Base-by-base conservation (phyloP, 2,329 filamentous ascomycete species). In the Rugonectria rugulosa region DNA sequence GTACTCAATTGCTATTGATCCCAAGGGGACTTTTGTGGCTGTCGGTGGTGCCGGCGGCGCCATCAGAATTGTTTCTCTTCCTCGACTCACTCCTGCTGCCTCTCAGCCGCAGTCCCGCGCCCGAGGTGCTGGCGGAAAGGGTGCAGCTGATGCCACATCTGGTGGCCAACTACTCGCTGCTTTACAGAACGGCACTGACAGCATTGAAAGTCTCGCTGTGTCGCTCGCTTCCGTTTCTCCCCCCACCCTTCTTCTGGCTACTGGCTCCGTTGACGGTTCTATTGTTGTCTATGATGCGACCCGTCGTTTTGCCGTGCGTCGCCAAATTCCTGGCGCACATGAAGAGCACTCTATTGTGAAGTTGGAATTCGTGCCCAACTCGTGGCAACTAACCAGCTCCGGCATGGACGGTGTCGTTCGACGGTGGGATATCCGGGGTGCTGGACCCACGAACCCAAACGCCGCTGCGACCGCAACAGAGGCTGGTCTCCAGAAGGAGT, bases 391-490 rank as follows among this genome's bases (percentile, higher is more conserved):
- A 48, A 98, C 94, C 2, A 91, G 87, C 61, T 93, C 88, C 64
- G 95, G 95, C 8, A 91, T 97, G 82, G 95, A 99, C 68, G 94
- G 95, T 15, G 92, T 93, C 0, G 86, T 99, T 17, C 82, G 91
- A 68, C 81, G 93, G 57, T 99, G 95, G 95, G 94, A 99, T 75
- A 70, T 86, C 48, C 76, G 82, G n/a, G 82, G 81, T n/a, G 76
- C 70, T 19, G 71, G 70, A 10, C 59, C 61, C 3, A 69, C 72
- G 5, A 67, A 70, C 36, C 65, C 64, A 6, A 68, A 67, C 38
- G 68, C 65, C 6, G 55, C 68, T 2, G 66, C 66, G 14, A 66
- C 63, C 8, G 67, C 74, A 12, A 85, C 81, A 8, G 86, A 75
- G 17, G 66, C 87, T 47, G 92, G 91, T 0, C 77, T 96, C 47